Evolutionary conservation across 345 rosid species (phyloP).

Genomic region (Nephelium lappaceum): DNA sequence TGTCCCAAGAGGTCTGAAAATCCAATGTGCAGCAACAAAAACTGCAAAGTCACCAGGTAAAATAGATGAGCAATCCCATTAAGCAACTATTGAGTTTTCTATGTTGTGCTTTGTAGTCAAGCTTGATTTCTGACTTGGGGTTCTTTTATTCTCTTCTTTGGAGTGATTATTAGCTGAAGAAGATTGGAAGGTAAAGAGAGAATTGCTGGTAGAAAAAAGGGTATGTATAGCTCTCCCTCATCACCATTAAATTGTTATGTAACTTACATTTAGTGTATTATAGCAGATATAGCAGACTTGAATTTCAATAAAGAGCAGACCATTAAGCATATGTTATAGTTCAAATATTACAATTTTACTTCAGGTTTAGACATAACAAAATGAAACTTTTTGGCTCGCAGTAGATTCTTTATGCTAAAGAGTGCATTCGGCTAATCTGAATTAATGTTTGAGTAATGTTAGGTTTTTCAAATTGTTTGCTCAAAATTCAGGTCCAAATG

Average conservation of each 20-base stretch:
- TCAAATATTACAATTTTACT: no score
- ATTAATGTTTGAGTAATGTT: no score
- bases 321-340: no score
- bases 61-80: not conserved
- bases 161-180: constrained; percentile 83
- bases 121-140: constrained; percentile 16
- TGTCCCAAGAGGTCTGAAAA: constrained; percentile 36
- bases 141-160: constrained; percentile 29
- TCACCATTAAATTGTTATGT: not conserved
- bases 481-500: no score
- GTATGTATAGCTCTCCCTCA: constrained; percentile 33
- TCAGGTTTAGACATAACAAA: not conserved
- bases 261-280: no score
- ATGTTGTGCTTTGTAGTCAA: not conserved
- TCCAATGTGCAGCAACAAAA: constrained; percentile 71
- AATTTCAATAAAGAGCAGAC: no score
- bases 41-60: constrained; percentile 83
- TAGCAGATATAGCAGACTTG: no score
- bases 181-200: constrained; percentile 93
- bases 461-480: no score
- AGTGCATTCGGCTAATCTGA: not conserved
- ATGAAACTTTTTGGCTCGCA: not conserved
- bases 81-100: not conserved
- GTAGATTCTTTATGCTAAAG: not conserved
- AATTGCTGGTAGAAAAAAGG: constrained; percentile 77